Evolutionary conservation across 306 rosid genomes (phyloP), one percentile per base, ranked within the genome.

Genomic region (Cotoneaster glaucophyllus): DNA sequence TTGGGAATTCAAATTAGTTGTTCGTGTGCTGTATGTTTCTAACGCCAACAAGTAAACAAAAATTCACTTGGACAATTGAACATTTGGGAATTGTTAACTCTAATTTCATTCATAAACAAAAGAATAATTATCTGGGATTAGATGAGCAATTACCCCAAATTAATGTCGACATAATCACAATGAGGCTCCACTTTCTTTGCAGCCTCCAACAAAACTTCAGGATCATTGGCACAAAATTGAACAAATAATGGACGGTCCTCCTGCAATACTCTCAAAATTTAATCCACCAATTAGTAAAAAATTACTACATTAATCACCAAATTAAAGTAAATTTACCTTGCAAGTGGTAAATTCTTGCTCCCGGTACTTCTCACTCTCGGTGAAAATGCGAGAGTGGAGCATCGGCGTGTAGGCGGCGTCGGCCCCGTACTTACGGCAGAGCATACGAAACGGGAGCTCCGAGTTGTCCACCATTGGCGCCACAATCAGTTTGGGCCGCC

Each of bases 401-500:
- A 88, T 86, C 4, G 90, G 90, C 8, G 90, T 88, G 73, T 88
- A 88, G 5, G 90, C 88, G 1, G 88, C 86, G 34, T 75, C 81
- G 32, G 98, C 98, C 25, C 97, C 99, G 69, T 89, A 96, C 85
- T 92, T 96, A 56, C 92, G 89, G 78, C 98, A 96, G 64, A 96
- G 88, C 97, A 96, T 44, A 50, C 99, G 90, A 67, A 89, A 96
- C 1, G 98, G 98, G 3, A 96, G 83, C 82, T 96, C 99, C 21
- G 99, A 96, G 74, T 96, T 96, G 79, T 96, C 99, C 4, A 96
- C 98, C 96, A 96, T 96, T 3, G 98, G 99, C 64, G 99, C 98
- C 2, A 96, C 99, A 12, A 96, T 79, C 71, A 87, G 59, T 77
- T 82, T 96, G 71, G 99, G 99, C 57, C 88, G 88, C 4, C 97